Evolutionary conservation across 2,329 filamentous ascomycete genomes (phyloP), one percentile per base, ranked within the genome.

Genomic region (Bipolaris bicolor): DNA sequence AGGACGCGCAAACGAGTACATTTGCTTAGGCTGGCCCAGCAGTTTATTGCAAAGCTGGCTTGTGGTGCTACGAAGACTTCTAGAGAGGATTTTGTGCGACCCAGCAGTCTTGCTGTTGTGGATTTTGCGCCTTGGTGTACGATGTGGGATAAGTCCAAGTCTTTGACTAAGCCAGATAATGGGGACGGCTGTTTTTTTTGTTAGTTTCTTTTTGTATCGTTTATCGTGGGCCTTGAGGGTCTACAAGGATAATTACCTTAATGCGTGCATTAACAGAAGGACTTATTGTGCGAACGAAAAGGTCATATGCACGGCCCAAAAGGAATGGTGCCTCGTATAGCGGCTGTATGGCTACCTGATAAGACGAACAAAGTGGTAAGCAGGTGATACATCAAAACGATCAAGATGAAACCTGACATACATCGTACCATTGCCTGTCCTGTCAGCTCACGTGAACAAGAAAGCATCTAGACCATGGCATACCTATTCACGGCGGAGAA

Each of bases 81-180:
- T 16, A 88, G 68, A 1, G 76, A 80, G 5, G 74, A 70, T 59
- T 84, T 86, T 1, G 83, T 80, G 48, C 83, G 77, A 22, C 82
- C 79, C 3, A 88, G 74, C 7, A 88, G 71, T 31, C 85, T 80
- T 18, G 85, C 83, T 0, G 85, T 88, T 9, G 81, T 72, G 48
- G 83, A 84, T 62, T 84, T 86, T 54, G 79, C 82, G 58, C 83
- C 83, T 63, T 87, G 82, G 63, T 88, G 84, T 2, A 87, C 84
- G 15, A 88, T 80, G 39, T 71, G 63, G 10, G 79, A 78, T 71
- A 88, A 78, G 64, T 87, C 78, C 36, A 88, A 76, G 10, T 74
- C 68, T 34, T 79, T 80, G 13, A 88, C 82, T 43, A 86, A 71
- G n/a, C 73, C 73, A 0, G 82, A 80, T 39, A 82, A 63, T 13